Evolutionary conservation across 2,329 filamentous ascomycete genomes (phyloP).

Genomic region (Talaromyces amestolkiae): DNA sequence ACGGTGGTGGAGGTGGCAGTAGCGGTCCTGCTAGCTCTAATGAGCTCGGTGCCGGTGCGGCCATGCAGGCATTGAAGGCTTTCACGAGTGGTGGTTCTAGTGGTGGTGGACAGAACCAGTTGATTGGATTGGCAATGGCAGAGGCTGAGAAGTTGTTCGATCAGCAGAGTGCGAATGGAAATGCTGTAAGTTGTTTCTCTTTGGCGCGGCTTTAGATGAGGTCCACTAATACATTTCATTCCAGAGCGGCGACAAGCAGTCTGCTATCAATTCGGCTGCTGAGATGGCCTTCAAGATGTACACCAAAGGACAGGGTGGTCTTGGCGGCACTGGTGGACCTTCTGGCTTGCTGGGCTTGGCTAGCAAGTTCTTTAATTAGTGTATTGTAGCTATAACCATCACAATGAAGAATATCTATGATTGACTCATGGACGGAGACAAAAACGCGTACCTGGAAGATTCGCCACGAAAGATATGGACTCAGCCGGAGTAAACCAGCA

Average conservation of each 20-base stretch:
- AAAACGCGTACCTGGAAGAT: not conserved
- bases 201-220: not conserved
- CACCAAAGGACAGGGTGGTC: constrained; percentile 68
- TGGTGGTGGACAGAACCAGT: constrained; percentile 65
- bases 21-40: constrained; percentile 44
- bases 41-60: constrained; percentile 45
- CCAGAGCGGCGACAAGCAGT: constrained; percentile 69
- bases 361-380: constrained; percentile 53
- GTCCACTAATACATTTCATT: not conserved
- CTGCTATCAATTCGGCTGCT: constrained; percentile 72
- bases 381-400: not conserved
- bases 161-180: constrained; percentile 56
- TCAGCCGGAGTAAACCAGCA: not conserved
- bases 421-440: not conserved
- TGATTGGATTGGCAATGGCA: constrained; percentile 82
- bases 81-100: constrained; percentile 56
- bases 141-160: constrained; percentile 79
- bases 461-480: not conserved
- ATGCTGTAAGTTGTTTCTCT: constrained; percentile 45
- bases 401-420: not conserved
- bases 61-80: constrained; percentile 67
- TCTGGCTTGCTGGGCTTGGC: constrained; percentile 58
- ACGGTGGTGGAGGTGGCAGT: constrained; percentile 53
- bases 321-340: constrained; percentile 46
- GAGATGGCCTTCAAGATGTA: constrained; percentile 92